These are phyloP conservation scores for Dothistroma septosporum DNA, from an alignment of 2,329 filamentous ascomycete genomes.

Conservation along the genomic window DNA sequence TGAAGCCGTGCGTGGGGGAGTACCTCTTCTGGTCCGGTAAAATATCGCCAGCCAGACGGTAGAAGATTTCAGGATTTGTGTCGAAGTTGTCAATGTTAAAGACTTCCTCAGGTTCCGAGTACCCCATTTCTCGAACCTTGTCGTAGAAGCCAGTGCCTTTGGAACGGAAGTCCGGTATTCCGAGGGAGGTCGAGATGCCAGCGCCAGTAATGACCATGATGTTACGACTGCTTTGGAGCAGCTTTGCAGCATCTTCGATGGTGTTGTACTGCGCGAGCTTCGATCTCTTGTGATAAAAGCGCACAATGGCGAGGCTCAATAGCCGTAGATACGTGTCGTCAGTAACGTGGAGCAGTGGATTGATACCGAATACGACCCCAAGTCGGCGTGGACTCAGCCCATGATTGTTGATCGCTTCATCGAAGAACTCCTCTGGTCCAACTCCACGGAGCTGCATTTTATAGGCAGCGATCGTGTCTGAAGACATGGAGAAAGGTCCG, in stretches of 20 bases:
- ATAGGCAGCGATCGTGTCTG: slow-evolving; percentile 11
- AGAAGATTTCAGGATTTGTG: slow-evolving; percentile 84
- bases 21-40: slow-evolving; percentile 69
- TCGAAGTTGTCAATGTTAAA: slow-evolving; percentile 88
- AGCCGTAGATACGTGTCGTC: slow-evolving; percentile 71
- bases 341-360: slow-evolving; percentile 55
- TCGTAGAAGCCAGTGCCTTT: slow-evolving; percentile 90
- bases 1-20: slow-evolving; percentile 92
- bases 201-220: slow-evolving; percentile 93
- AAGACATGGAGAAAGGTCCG: slow-evolving; percentile 13
- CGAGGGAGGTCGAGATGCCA: slow-evolving; percentile 92
- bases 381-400: slow-evolving; percentile 75
- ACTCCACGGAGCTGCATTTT: slow-evolving; percentile 58
- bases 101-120: slow-evolving; percentile 77
- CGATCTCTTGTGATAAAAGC: slow-evolving; percentile 75
- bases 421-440: slow-evolving; percentile 74
- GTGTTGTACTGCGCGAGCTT: slow-evolving; percentile 79
- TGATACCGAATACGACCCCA: slow-evolving; percentile 78
- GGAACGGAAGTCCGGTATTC: slow-evolving; percentile 94
- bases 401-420: slow-evolving; percentile 64
- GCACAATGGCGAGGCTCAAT: slow-evolving; percentile 70
- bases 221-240: slow-evolving; percentile 71
- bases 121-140: slow-evolving; percentile 71
- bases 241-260: slow-evolving; percentile 76
- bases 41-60: slow-evolving; percentile 85